These are phyloP conservation scores for Xylaria acuta DNA, from an alignment of 495 filamentous ascomycete genomes.

Conservation along the genomic window DNA sequence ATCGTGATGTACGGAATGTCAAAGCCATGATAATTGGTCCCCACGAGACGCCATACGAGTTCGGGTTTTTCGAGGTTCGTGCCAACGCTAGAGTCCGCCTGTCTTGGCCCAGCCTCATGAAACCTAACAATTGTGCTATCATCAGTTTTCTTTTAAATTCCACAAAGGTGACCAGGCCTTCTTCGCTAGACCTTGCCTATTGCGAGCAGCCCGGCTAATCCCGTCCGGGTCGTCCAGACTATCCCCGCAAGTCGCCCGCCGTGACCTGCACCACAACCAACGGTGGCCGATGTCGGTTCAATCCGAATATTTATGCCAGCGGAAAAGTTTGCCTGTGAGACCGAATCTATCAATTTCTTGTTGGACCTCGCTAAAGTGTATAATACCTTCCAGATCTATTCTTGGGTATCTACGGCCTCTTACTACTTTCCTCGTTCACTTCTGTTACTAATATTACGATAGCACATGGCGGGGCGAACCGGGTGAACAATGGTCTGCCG, in stretches of 20 bases:
- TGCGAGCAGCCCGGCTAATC: background rate
- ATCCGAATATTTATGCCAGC: slow-evolving; percentile 92
- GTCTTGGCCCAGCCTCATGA: background rate
- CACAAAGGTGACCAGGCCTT: slow-evolving; percentile 58
- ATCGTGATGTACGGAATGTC: slow-evolving; percentile 87
- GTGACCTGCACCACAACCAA: slow-evolving; percentile 87
- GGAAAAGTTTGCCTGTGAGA: slow-evolving; percentile 92
- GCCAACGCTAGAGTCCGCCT: background rate
- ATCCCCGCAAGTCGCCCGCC: slow-evolving; percentile 80
- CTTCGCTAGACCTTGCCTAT: background rate
- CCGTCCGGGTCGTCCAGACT: slow-evolving; percentile 61
- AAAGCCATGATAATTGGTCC: slow-evolving; percentile 90
- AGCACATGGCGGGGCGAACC: slow-evolving; percentile 93
- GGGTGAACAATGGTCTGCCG: slow-evolving; percentile 94
- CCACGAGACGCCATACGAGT: slow-evolving; percentile 94
- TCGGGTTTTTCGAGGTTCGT: slow-evolving; percentile 92
- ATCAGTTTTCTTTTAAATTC: slow-evolving; percentile 70
- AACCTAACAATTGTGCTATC: background rate
- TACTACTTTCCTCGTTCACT: slow-evolving; percentile 6
- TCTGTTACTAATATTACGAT: slow-evolving; percentile 39
- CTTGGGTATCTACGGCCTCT: slow-evolving; percentile 67
- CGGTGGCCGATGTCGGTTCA: slow-evolving; percentile 84
- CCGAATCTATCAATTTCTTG: background rate
- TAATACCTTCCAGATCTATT: slow-evolving; percentile 70
- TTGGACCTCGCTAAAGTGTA: slow-evolving; percentile 21